Conservation (phyloP, 1,284 basidiomycete genomes). For the Rugosomyces carneus region DNA sequence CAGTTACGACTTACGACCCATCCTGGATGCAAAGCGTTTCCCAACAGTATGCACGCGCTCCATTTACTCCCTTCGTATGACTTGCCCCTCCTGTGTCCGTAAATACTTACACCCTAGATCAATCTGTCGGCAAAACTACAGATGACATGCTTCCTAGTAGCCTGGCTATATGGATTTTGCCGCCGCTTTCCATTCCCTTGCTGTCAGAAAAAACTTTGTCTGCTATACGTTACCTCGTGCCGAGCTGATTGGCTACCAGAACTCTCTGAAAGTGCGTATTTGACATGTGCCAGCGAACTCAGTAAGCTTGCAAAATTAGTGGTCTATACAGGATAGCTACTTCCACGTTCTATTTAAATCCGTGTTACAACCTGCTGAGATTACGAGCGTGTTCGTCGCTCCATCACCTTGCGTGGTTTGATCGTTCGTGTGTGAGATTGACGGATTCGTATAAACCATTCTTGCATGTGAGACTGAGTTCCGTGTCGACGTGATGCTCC, state of each 20-base stretch:
- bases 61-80: not conserved
- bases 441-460: too few relatives aligned
- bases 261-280: not conserved
- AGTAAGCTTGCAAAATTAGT: not conserved
- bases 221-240: not conserved
- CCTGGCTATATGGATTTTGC: constrained; percentile 3
- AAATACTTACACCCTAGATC: not conserved
- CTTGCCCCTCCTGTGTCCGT: not conserved
- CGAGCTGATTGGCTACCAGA: not conserved
- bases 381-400: not conserved
- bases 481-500: too few relatives aligned
- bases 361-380: not conserved
- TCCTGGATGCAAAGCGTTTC: too few relatives aligned
- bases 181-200: not conserved
- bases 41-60: not conserved
- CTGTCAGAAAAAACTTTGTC: not conserved
- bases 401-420: not conserved
- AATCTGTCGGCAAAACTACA: constrained; percentile 2
- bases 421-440: too few relatives aligned
- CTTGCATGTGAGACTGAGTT: too few relatives aligned
- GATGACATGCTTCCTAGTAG: not conserved
- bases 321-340: not conserved
- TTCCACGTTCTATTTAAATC: not conserved
- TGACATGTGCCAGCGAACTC: not conserved
- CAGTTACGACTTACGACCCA: too few relatives aligned